Percentiles rank a stretch among this genome's conserved stretches.
phyloP scores from a whole-genome alignment of 2,329 filamentous ascomycete genomes.

The Aspergillus brasiliensis region DNA sequence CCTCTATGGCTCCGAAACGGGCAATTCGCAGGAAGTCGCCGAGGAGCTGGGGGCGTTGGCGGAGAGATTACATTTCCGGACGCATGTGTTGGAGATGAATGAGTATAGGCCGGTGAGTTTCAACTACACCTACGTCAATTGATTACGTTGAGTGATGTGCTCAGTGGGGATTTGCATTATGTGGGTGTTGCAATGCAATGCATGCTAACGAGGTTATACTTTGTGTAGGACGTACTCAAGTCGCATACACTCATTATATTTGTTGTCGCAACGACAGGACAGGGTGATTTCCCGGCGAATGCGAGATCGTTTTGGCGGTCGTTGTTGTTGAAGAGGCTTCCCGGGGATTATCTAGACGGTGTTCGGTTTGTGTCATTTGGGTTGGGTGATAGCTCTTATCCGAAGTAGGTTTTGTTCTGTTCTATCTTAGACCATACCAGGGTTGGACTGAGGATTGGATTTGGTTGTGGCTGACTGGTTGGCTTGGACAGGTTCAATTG shows the following conservation, averaged over 20 bases:
- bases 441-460: no score
- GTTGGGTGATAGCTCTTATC: constrained; percentile 90
- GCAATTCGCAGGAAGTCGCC: constrained; percentile 88
- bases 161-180: no score
- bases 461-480: constrained; percentile 8
- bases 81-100: constrained; percentile 76
- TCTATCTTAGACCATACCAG: no score
- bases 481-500: constrained; percentile 73
- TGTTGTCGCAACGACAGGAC: constrained; percentile 86
- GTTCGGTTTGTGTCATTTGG: constrained; percentile 84
- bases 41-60: constrained; percentile 75
- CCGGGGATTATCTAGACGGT: constrained; percentile 66
- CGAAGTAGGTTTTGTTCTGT: constrained; percentile 62
- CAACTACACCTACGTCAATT: no score
- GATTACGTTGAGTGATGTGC: no score
- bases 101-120: constrained; percentile 66
- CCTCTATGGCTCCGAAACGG: constrained; percentile 92
- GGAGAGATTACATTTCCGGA: constrained; percentile 77
- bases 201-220: background rate
- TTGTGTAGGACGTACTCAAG: constrained; percentile 35
- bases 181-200: no score
- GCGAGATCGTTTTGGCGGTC: constrained; percentile 80
- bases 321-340: constrained; percentile 75
- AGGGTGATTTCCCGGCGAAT: constrained; percentile 90
- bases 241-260: constrained; percentile 59